Evolutionary conservation across 768 basidiomycete genomes (phyloP).

Genomic region (Calocybe cyanea): DNA sequence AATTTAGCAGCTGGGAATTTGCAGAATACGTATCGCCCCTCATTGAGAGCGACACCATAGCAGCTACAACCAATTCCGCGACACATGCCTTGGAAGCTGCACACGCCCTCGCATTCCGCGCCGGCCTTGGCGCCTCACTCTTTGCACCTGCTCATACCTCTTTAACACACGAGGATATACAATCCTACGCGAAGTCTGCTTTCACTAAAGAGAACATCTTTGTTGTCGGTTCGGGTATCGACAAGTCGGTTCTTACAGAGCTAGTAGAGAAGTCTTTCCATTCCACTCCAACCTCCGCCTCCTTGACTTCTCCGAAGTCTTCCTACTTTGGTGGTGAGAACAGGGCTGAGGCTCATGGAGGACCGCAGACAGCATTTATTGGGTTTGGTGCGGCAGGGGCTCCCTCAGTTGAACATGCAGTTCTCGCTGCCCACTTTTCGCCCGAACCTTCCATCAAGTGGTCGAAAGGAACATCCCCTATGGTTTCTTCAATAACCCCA

Average conservation of each 20-base stretch:
- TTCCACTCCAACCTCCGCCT: conserved; percentile 33
- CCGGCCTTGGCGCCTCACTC: conserved; percentile 87
- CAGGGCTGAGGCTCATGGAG: conserved; percentile 57
- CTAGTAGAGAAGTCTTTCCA: conserved; percentile 72
- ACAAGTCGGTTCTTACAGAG: conserved; percentile 60
- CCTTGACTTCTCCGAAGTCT: conserved; percentile 32
- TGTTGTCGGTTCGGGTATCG: conserved; percentile 85
- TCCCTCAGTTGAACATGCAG: conserved; percentile 67
- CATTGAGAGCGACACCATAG: conserved; percentile 64
- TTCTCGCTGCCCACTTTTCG: conserved; percentile 78
- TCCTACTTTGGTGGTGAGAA: conserved; percentile 83
- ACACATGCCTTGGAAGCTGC: conserved; percentile 81
- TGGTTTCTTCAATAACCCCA: conserved; percentile 55
- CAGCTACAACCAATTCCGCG: conserved; percentile 57
- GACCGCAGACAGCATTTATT: conserved; percentile 78
- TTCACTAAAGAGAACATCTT: conserved; percentile 82
- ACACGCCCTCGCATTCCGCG: conserved; percentile 89
- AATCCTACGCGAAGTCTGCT: conserved; percentile 65
- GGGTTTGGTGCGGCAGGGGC: conserved; percentile 77
- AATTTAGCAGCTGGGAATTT: conserved; percentile 76
- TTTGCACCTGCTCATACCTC: conserved; percentile 71
- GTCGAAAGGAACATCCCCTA: conserved; percentile 68
- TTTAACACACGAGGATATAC: conserved; percentile 66
- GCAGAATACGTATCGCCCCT: conserved; percentile 70
- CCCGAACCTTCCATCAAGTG: conserved; percentile 84